These are phyloP conservation scores for Podospora fimiseda DNA, from an alignment of 495 filamentous ascomycete genomes.

Conservation along the genomic window DNA sequence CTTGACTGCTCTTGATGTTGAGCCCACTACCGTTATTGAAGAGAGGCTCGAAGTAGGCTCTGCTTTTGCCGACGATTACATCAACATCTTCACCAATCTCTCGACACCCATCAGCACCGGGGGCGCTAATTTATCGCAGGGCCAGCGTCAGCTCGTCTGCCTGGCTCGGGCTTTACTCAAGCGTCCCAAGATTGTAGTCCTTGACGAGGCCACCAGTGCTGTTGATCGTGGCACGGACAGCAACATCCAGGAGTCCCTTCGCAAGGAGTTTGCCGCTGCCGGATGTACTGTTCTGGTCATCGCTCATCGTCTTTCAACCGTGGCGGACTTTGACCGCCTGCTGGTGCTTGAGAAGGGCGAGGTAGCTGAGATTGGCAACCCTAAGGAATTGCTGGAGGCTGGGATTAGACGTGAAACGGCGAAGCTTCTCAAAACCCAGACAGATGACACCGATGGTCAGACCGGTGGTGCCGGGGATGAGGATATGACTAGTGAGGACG, in stretches of 20 bases:
- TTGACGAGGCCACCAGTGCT: slow-evolving; percentile 81
- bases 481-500: too few species aligned
- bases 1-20: background rate
- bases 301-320: slow-evolving; percentile 64
- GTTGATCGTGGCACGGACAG: slow-evolving; percentile 68
- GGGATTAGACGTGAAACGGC: too few species aligned
- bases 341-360: slow-evolving; percentile 55
- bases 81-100: slow-evolving; percentile 23
- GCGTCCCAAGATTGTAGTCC: slow-evolving; percentile 69
- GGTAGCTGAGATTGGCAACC: slow-evolving; percentile 50
- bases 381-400: slow-evolving; percentile 19
- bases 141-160: slow-evolving; percentile 61
- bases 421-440: too few species aligned
- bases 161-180: slow-evolving; percentile 66
- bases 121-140: slow-evolving; percentile 49
- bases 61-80: slow-evolving; percentile 1
- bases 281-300: slow-evolving; percentile 74
- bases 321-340: slow-evolving; percentile 64
- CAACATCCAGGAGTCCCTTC: slow-evolving; percentile 62
- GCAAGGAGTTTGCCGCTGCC: slow-evolving; percentile 61
- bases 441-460: too few species aligned
- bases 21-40: slow-evolving; percentile 5
- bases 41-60: background rate
- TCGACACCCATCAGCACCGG: slow-evolving; percentile 22
- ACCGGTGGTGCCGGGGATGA: too few species aligned